Evolutionary conservation across 768 basidiomycete species (phyloP).

Genomic region (Lanmaoa pseudosensibilis): DNA sequence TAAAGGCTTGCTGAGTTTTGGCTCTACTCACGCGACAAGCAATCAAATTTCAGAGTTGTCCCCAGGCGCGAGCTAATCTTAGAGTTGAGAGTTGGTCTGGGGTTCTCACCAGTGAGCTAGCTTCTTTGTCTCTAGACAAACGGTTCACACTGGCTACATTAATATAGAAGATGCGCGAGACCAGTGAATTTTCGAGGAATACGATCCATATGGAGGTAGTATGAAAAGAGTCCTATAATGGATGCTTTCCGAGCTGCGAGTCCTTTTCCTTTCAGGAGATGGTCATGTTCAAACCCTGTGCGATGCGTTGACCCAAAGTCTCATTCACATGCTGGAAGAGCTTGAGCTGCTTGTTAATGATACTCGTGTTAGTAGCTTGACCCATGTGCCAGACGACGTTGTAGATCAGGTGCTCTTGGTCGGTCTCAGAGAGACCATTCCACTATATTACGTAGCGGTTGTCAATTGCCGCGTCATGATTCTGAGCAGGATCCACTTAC

Average conservation of each 20-base stretch:
- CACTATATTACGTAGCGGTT: conserved; percentile 18
- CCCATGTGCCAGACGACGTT: conserved; percentile 42
- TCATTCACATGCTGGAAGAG: conserved; percentile 40
- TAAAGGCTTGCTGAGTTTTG: no score
- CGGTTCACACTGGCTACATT: background rate
- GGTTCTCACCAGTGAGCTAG: no score
- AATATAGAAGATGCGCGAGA: background rate
- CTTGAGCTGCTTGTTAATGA: conserved; percentile 33
- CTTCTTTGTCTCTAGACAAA: no score
- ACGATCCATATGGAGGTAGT: background rate
- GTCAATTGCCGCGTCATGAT: background rate
- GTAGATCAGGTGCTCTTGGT: conserved; percentile 38
- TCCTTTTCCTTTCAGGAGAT: background rate
- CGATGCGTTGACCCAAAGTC: conserved; percentile 37
- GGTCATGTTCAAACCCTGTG: conserved; percentile 32
- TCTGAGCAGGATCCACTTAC: conserved; percentile 2
- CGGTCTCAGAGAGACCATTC: conserved; percentile 34
- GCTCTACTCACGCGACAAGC: background rate
- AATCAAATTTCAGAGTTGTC: no score
- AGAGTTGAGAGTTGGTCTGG: no score
- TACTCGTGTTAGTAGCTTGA: conserved; percentile 26
- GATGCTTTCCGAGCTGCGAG: background rate
- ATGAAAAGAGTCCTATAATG: background rate
- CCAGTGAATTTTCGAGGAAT: background rate
- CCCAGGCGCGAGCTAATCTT: no score